Percentiles rank a stretch among this genome's conserved stretches.
These are phyloP conservation scores for Colletotrichum scovillei DNA, from an alignment of 2,329 filamentous ascomycete species.

Conservation along the genomic window DNA sequence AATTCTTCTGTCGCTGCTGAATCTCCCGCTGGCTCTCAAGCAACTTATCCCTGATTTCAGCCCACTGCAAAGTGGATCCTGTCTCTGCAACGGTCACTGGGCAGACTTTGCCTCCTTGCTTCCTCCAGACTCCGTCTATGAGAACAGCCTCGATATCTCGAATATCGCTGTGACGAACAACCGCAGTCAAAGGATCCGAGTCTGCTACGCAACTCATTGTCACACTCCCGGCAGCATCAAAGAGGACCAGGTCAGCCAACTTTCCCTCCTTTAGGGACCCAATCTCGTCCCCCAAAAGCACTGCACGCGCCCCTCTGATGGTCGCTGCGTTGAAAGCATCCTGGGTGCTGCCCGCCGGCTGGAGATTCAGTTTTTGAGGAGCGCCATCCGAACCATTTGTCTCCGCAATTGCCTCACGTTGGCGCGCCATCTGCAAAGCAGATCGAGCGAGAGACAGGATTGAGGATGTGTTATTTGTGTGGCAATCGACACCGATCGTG, in stretches of 20 bases:
- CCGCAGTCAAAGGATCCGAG: conserved; percentile 4
- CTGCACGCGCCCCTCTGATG: no score
- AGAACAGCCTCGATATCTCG: neutral
- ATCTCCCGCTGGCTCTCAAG: neutral
- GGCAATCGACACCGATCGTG: conserved; percentile 39
- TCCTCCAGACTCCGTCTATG: no score
- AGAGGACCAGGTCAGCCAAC: no score
- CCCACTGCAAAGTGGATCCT: neutral
- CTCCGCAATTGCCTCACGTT: no score
- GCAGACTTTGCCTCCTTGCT: neutral
- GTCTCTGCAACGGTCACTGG: neutral
- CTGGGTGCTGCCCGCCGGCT: no score
- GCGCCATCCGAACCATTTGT: no score
- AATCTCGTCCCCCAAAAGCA: no score
- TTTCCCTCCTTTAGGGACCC: no score
- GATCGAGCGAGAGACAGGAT: conserved; percentile 30
- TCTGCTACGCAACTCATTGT: conserved; percentile 53
- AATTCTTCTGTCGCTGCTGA: neutral
- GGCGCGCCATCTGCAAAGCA: conserved; percentile 36
- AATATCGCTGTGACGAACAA: conserved; percentile 6
- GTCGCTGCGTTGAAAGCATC: no score
- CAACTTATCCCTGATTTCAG: neutral
- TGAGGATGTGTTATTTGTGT: conserved; percentile 36
- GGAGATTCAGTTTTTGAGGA: no score
- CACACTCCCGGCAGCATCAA: conserved; percentile 37